A percentile compares a stretch with the other conserved stretches of the same genome.
Conservation (phyloP, 495 filamentous ascomycete genomes). For the Penicillium silybi region DNA sequence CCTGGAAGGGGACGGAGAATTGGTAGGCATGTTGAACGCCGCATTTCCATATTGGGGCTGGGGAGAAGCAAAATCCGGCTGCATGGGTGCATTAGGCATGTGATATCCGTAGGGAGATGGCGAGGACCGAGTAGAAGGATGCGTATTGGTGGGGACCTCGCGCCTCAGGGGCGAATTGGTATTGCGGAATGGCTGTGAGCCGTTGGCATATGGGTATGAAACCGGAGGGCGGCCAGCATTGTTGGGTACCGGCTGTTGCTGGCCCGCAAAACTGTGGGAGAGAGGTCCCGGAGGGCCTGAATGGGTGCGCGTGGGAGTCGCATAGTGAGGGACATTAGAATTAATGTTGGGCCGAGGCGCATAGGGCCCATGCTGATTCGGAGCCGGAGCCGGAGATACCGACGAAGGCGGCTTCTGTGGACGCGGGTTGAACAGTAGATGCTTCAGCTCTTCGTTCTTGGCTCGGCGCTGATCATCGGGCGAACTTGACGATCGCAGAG, state of each 20-base stretch:
- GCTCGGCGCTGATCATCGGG: conserved; percentile 38
- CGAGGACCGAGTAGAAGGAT: conserved; percentile 6
- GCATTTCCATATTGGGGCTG: conserved; percentile 20
- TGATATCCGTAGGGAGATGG: conserved; percentile 7
- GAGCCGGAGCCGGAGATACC: conserved; percentile 13
- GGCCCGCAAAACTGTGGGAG: conserved; percentile 14
- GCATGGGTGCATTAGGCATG: conserved; percentile 3
- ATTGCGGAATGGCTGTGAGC: conserved; percentile 17
- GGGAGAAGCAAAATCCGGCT: conserved; percentile 19
- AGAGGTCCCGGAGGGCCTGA: conserved; percentile 34
- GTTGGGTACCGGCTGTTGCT: conserved; percentile 8
- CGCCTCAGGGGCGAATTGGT: conserved; percentile 24
- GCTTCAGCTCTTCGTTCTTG: conserved; percentile 47
- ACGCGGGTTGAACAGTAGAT: conserved; percentile 43
- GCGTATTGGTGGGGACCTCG: conserved; percentile 16
- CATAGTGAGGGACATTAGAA: conserved; percentile 30
- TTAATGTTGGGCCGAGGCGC: conserved; percentile 12
- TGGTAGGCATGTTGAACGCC: conserved; percentile 21
- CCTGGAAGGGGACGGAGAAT: conserved; percentile 24
- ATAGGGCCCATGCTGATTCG: conserved; percentile 9
- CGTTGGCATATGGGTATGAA: conserved; percentile 11
- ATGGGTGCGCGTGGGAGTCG: conserved; percentile 33
- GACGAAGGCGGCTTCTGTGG: conserved; percentile 37
- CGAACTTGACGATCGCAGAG: conserved; percentile 38
- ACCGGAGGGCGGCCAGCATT: conserved; percentile 12